Conservation (phyloP, 768 basidiomycete species). For the Dioszegia crocea region DNA sequence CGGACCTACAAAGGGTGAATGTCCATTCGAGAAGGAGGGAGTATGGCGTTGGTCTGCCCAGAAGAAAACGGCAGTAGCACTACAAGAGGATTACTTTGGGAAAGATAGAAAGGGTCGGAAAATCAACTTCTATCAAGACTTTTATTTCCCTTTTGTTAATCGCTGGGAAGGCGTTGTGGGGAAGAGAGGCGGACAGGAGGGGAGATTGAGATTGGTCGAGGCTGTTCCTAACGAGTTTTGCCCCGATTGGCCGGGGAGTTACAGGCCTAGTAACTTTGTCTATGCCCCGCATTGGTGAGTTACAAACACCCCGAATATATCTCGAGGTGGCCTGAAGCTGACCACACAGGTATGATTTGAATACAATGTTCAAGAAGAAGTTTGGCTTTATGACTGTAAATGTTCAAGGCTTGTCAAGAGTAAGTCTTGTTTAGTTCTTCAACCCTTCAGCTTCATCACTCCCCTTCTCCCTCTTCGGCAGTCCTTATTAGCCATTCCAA, state of each 20-base stretch:
- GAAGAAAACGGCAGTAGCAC: constrained; percentile 65
- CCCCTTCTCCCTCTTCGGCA: no score
- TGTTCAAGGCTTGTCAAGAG: constrained; percentile 84
- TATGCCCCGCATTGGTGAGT: constrained; percentile 70
- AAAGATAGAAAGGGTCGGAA: constrained; percentile 61
- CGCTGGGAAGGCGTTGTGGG: constrained; percentile 37
- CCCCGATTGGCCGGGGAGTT: constrained; percentile 65
- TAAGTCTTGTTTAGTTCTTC: constrained; percentile 53
- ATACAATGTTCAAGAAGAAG: constrained; percentile 75
- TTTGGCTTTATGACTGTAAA: constrained; percentile 84
- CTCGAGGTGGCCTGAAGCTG: neutral
- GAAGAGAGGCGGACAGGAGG: constrained; percentile 9
- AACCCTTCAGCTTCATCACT: no score
- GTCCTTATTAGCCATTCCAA: no score
- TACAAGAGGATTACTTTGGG: constrained; percentile 80
- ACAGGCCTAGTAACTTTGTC: constrained; percentile 62
- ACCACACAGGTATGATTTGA: constrained; percentile 75
- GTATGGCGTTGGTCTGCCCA: constrained; percentile 83
- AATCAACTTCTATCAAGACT: constrained; percentile 47
- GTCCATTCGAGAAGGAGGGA: constrained; percentile 85
- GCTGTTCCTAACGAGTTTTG: constrained; percentile 95
- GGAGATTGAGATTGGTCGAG: constrained; percentile 53
- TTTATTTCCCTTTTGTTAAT: constrained; percentile 48
- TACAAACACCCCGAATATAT: neutral
- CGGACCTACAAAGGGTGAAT: constrained; percentile 64